Evolutionary conservation across 2,329 filamentous ascomycete species (phyloP), one percentile per base, ranked within the genome.

Genomic region (Tympanopsis confertula): DNA sequence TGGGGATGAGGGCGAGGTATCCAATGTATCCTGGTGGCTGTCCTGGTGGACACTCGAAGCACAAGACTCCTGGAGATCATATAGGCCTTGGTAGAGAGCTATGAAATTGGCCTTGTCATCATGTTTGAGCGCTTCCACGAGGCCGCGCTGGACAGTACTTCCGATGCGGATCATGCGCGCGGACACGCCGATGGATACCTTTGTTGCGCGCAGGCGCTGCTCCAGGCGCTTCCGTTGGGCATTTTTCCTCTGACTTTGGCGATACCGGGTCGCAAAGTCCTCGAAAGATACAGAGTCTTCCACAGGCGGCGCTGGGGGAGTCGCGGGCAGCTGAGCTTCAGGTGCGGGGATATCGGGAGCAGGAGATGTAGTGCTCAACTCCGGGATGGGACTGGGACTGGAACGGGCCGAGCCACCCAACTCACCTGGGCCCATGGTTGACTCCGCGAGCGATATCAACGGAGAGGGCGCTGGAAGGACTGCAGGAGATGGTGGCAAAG

Each of bases 41-140:
- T 57, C 48, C 38, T 47, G 54, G 18, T 47, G 52, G 39, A 52
- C 50, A 35, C 48, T 48, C 30, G 56, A 50, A 37, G 56, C 51
- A 45, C 59, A 64, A 13, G 55, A 50, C 39, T 63, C 61, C 48
- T 61, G 57, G 37, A 66, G 51, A 35, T 65, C 62, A 48, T 57
- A 53, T 36, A 65, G 50, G 39, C 57, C 54, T 39, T 64, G 58
- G 43, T 64, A 63, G 15, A 64, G 55, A 36, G 54, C 50, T 39
- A 61, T 55, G 41, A 66, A 66, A 42, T 51, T 59, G 42, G 51
- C 46, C 43, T 64, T 62, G 49, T 66, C 62, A 41, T 59, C 58
- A 47, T 63, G 54, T 43, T 57, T 62, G 38, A 64, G 54, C 35
- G 56, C 56, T 45, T 65, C 61, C 24, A 65, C 60, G 18, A 66